Conservation (phyloP, 2,329 filamentous ascomycete genomes). For the Tolypocladium ovalisporum region DNA sequence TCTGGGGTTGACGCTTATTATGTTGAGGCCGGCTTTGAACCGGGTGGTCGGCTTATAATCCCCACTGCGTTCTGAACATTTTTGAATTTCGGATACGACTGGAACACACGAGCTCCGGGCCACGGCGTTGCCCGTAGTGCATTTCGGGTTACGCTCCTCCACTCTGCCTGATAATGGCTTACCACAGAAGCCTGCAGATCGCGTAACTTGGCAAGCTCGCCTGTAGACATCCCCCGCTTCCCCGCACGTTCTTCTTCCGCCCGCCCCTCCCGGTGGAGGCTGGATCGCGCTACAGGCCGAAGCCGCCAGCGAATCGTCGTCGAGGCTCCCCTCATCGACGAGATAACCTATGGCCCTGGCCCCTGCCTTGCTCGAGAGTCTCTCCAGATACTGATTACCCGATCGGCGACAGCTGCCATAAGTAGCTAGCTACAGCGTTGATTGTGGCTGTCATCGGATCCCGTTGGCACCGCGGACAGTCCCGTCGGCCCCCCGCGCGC, state of each 20-base stretch:
- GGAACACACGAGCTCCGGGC: neutral
- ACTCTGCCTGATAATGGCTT: neutral
- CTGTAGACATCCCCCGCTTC: neutral
- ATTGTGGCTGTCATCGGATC: neutral
- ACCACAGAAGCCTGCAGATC: neutral
- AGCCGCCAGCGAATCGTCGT: neutral
- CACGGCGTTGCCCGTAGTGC: neutral
- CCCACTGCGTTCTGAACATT: neutral
- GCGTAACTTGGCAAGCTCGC: neutral
- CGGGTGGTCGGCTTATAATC: neutral
- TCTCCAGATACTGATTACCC: neutral
- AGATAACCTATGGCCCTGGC: neutral
- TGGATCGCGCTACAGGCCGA: neutral
- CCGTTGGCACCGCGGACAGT: neutral
- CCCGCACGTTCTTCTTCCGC: neutral
- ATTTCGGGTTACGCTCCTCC: neutral
- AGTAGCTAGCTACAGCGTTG: neutral
- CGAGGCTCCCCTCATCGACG: neutral
- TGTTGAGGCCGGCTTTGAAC: neutral
- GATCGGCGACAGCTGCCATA: neutral
- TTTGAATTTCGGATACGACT: neutral
- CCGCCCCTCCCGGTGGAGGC: neutral
- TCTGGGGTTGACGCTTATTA: neutral
- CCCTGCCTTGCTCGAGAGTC: neutral
- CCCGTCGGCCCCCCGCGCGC: constrained; percentile 1